phyloP scores from a whole-genome alignment of 2,329 filamentous ascomycete genomes.

The Cercospora sp. region DNA sequence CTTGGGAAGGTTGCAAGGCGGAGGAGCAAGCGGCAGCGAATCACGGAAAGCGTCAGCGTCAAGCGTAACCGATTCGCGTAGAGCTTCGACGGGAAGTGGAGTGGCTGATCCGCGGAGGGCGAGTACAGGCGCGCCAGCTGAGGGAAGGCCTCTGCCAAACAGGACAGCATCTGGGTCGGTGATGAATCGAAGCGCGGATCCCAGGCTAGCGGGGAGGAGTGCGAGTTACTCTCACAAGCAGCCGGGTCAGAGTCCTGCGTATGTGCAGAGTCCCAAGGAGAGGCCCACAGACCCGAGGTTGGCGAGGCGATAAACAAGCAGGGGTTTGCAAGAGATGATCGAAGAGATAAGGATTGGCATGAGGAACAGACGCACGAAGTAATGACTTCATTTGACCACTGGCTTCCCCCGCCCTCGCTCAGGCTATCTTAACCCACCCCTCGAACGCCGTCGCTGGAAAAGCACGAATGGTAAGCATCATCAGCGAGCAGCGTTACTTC shows the following conservation, averaged over 20 bases:
- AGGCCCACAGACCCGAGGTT: constrained; percentile 8
- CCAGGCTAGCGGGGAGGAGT: background rate
- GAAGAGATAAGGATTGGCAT: background rate
- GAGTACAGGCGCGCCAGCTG: background rate
- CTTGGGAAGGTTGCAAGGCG: constrained; percentile 12
- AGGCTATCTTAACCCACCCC: background rate
- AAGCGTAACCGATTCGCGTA: background rate
- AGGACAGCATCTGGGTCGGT: background rate
- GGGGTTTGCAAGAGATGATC: background rate
- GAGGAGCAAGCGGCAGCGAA: background rate
- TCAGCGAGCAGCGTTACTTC: background rate
- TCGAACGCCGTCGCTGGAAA: constrained; percentile 11
- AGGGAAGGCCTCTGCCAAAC: background rate
- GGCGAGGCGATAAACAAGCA: constrained; percentile 5
- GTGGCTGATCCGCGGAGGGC: background rate
- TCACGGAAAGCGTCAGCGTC: background rate
- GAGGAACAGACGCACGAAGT: background rate
- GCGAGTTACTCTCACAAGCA: background rate
- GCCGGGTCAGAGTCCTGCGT: background rate
- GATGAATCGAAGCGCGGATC: constrained; percentile 1
- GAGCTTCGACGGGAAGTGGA: background rate
- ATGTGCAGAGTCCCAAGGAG: background rate
- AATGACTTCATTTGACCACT: background rate
- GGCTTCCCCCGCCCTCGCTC: background rate
- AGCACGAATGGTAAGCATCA: background rate